Evolutionary conservation across 306 rosid species (phyloP).

Genomic region (Alnus glutinosa): DNA sequence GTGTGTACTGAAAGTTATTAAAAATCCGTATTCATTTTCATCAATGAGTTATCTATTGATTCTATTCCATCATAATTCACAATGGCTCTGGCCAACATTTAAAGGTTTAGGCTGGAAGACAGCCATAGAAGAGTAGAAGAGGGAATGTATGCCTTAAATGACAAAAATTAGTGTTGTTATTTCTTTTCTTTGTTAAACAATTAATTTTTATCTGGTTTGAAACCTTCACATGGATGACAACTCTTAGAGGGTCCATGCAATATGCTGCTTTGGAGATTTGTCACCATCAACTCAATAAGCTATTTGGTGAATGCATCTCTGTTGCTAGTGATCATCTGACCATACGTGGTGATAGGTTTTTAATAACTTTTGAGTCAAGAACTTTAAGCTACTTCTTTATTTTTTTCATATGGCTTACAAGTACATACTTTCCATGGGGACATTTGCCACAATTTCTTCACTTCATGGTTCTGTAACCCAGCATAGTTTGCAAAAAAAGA

Average conservation of each 20-base stretch:
- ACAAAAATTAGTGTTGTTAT: not conserved
- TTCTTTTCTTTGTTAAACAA: not conserved
- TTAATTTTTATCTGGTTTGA: not conserved
- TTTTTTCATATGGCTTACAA: not conserved
- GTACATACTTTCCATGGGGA: not conserved
- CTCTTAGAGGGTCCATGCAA: not conserved
- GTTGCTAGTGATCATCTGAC: not conserved
- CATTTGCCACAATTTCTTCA: not conserved
- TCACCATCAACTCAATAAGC: not conserved
- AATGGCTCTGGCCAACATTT: not conserved
- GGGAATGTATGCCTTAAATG: not conserved
- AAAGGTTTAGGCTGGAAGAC: constrained; percentile 1
- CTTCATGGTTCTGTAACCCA: not conserved
- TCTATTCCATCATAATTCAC: not conserved
- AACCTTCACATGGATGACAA: not conserved
- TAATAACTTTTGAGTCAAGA: not conserved
- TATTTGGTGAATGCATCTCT: not conserved
- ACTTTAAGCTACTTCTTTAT: not conserved
- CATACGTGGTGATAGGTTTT: not conserved
- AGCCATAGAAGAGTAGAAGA: not conserved
- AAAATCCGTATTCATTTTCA: not conserved
- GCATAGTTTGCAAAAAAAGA: not conserved
- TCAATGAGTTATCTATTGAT: not conserved
- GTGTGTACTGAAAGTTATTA: not conserved
- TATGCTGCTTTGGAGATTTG: not conserved